A percentile compares a stretch with the other conserved stretches of the same genome.
Evolutionary conservation across 345 rosid genomes (phyloP).

Genomic region (Kernera saxatilis): DNA sequence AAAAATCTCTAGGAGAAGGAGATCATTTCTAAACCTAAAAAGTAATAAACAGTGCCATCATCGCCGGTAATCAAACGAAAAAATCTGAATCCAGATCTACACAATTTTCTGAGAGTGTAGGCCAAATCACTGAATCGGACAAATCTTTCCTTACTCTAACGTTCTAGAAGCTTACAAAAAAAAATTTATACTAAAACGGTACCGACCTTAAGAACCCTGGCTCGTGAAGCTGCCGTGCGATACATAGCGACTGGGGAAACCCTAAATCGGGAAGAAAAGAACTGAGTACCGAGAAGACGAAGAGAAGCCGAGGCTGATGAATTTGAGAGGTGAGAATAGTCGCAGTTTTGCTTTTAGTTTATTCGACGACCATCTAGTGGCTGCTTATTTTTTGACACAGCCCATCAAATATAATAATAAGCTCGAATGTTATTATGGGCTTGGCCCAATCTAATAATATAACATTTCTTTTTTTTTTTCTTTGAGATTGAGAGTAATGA

Average conservation of each 20-base stretch:
- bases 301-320: conserved; percentile 21
- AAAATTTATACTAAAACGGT: background rate
- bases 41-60: background rate
- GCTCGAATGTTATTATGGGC: conserved; percentile 1
- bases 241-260: conserved; percentile 40
- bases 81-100: conserved; percentile 24
- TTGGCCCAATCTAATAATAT: background rate
- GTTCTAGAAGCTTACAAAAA: conserved; percentile 2
- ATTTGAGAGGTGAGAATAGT: background rate
- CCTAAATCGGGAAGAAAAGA: conserved; percentile 3
- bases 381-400: background rate
- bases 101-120: background rate
- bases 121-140: conserved; percentile 1
- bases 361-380: background rate
- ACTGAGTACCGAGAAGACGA: conserved; percentile 8
- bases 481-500: too few relatives aligned
- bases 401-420: background rate
- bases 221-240: conserved; percentile 51
- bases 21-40: background rate
- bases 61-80: background rate
- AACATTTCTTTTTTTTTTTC: too few relatives aligned
- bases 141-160: background rate
- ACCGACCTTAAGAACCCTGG: conserved; percentile 49
- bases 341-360: background rate
- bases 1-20: background rate